Evolutionary conservation across 148 eudicot species (phyloP).

Genomic region (Nyssa sinensis): DNA sequence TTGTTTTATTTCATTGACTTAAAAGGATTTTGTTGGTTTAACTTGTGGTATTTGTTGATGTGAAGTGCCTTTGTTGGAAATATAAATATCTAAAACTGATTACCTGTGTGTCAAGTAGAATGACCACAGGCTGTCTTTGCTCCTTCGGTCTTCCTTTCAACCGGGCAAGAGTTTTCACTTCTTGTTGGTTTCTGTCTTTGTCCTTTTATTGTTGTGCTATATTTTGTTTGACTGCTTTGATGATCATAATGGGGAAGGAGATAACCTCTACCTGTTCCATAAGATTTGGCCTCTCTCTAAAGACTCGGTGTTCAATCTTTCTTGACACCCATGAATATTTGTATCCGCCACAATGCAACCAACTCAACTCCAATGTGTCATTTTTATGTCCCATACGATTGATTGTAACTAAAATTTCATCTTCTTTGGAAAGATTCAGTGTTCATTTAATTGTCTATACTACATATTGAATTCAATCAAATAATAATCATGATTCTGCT

Average conservation of each 20-base stretch:
- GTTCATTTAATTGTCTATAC: not conserved
- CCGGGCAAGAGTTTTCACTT: not conserved
- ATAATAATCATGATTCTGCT: not conserved
- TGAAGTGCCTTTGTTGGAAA: not conserved
- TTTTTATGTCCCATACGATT: not conserved
- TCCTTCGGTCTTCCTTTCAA: not conserved
- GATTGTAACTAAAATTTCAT: not conserved
- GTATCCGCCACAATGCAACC: too few species aligned
- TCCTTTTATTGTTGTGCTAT: too few species aligned
- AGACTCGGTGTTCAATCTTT: not conserved
- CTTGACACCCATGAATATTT: not conserved
- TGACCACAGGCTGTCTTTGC: not conserved
- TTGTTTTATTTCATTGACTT: not conserved
- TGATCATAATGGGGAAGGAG: not conserved
- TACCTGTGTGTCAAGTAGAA: too few species aligned
- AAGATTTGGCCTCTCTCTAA: constrained; percentile 3
- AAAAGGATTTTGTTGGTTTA: not conserved
- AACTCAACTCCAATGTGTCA: too few species aligned
- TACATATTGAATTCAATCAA: not conserved
- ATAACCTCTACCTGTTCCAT: not conserved
- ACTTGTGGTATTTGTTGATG: not conserved
- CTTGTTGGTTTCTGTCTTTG: not conserved
- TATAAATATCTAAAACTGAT: too few species aligned
- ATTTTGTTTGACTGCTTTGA: not conserved
- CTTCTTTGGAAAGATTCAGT: not conserved